Percentiles rank a stretch among this genome's conserved stretches.
phyloP scores from a whole-genome alignment of 139 green algal genomes.

The Pycnococcus provasolii region DNA sequence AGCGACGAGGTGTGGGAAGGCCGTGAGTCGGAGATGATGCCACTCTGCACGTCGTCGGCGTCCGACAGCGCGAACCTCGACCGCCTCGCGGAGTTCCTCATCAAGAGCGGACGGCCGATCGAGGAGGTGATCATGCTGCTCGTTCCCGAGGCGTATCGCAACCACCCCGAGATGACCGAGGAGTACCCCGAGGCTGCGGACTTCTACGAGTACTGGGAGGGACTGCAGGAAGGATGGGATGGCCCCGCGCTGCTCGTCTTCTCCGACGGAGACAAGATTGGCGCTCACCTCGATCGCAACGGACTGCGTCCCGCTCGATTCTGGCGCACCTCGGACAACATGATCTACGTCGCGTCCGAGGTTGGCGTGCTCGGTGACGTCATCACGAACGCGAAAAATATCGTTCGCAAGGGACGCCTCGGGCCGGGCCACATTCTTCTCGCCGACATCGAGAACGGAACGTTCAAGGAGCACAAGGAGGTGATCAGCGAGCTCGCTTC shows the following conservation, averaged over 20 bases:
- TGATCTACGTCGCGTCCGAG: constrained; percentile 94
- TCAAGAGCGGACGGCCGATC: constrained; percentile 50
- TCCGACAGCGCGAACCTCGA: constrained; percentile 96
- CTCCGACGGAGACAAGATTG: constrained; percentile 34
- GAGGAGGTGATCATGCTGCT: constrained; percentile 91
- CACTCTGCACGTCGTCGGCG: constrained; percentile 61
- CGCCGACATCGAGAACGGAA: constrained; percentile 69
- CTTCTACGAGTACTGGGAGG: constrained; percentile 90
- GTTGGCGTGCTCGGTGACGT: constrained; percentile 86
- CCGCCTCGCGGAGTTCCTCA: constrained; percentile 75
- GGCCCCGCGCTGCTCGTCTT: constrained; percentile 96
- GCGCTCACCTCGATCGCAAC: constrained; percentile 82
- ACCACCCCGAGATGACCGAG: constrained; percentile 67
- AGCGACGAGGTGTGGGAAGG: constrained; percentile 74
- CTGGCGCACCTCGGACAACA: constrained; percentile 89
- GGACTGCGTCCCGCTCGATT: constrained; percentile 90
- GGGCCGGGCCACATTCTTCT: constrained; percentile 93
- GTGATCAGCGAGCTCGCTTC: constrained; percentile 66
- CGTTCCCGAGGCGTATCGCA: constrained; percentile 86
- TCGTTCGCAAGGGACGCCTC: constrained; percentile 78
- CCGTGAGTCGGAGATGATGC: constrained; percentile 76
- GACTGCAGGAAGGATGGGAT: constrained; percentile 97
- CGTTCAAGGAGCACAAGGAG: constrained; percentile 71
- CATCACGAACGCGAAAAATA: constrained; percentile 65
- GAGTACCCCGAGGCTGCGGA: constrained; percentile 82